Percentiles rank a stretch among this genome's conserved stretches.
These are phyloP conservation scores for Avena sativa DNA, from an alignment of 176 grass and related monocot genomes.

Conservation along the genomic window DNA sequence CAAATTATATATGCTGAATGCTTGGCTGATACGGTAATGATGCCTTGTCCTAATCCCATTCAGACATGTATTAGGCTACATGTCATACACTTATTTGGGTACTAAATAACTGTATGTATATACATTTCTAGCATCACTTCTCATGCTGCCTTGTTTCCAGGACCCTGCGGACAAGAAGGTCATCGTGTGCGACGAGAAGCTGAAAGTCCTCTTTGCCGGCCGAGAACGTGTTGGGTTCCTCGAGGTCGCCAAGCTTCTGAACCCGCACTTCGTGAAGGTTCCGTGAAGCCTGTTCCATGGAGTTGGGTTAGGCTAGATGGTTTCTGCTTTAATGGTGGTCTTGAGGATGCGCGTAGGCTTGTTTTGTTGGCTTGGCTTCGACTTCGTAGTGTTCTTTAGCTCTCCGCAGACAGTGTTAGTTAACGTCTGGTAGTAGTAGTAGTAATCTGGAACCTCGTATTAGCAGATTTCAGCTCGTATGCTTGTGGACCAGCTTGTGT, in stretches of 20 bases:
- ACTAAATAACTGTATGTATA: neutral
- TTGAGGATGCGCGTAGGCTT: constrained; percentile 2
- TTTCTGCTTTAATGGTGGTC: constrained; percentile 3
- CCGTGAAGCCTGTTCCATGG: constrained; percentile 30
- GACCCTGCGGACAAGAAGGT: constrained; percentile 82
- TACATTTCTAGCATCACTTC: neutral
- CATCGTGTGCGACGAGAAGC: constrained; percentile 85
- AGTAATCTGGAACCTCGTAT: neutral
- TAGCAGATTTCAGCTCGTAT: neutral
- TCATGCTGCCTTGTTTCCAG: constrained; percentile 44
- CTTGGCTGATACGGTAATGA: neutral
- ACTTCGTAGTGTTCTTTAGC: constrained; percentile 28
- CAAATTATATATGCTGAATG: neutral
- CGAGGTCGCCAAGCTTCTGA: constrained; percentile 81
- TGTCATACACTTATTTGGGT: neutral
- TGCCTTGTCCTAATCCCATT: neutral
- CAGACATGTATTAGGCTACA: neutral
- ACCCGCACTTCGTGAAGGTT: constrained; percentile 74
- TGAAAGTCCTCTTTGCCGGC: constrained; percentile 75
- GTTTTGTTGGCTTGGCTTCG: constrained; percentile 42
- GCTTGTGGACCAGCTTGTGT: constrained; percentile 19
- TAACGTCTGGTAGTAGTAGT: constrained; percentile 7
- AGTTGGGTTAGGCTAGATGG: constrained; percentile 40
- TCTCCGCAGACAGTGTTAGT: constrained; percentile 14
- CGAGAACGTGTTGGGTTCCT: constrained; percentile 91